Percentiles rank a stretch among this genome's conserved stretches.
phyloP scores from a whole-genome alignment of 2,329 filamentous ascomycete genomes.

The Aspergillus persii region DNA sequence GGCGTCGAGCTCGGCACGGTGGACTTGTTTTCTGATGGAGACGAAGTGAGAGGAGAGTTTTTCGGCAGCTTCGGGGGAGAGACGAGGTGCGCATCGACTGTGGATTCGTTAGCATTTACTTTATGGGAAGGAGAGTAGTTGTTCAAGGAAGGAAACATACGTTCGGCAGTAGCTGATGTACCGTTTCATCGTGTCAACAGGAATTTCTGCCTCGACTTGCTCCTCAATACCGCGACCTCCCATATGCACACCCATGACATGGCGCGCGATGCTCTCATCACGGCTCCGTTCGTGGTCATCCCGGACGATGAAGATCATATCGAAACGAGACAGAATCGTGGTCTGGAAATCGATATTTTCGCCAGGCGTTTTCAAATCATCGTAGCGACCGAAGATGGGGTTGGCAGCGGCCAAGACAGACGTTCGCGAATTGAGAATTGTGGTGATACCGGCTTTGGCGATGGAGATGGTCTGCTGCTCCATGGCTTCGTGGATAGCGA shows the following conservation, averaged over 20 bases:
- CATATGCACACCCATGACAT: constrained; percentile 98
- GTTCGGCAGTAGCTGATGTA: constrained; percentile 97
- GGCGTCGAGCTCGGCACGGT: constrained; percentile 83
- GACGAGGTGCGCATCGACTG: constrained; percentile 85
- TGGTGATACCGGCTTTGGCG: constrained; percentile 97
- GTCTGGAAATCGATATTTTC: constrained; percentile 99
- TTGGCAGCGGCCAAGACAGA: constrained; percentile 95
- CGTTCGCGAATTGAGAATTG: constrained; percentile 92
- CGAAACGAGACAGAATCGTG: constrained; percentile 95
- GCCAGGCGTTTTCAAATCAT: constrained; percentile 94
- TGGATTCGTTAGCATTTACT: constrained; percentile 12
- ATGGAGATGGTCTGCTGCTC: constrained; percentile 99
- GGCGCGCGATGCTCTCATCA: constrained; percentile 89
- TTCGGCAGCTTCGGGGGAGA: constrained; percentile 87
- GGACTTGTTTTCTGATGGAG: constrained; percentile 89
- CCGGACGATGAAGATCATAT: constrained; percentile 99
- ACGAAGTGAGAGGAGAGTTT: constrained; percentile 98
- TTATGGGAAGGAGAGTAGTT: not conserved
- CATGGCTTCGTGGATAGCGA: constrained; percentile 99
- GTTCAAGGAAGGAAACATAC: constrained; percentile 52
- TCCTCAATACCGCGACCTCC: constrained; percentile 80
- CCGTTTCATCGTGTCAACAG: constrained; percentile 94
- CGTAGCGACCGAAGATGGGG: constrained; percentile 95
- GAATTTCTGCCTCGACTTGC: constrained; percentile 79
- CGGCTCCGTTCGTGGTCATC: constrained; percentile 88